These are phyloP conservation scores for Rubroshorea leprosula DNA, from an alignment of 345 rosid genomes.

Conservation along the genomic window DNA sequence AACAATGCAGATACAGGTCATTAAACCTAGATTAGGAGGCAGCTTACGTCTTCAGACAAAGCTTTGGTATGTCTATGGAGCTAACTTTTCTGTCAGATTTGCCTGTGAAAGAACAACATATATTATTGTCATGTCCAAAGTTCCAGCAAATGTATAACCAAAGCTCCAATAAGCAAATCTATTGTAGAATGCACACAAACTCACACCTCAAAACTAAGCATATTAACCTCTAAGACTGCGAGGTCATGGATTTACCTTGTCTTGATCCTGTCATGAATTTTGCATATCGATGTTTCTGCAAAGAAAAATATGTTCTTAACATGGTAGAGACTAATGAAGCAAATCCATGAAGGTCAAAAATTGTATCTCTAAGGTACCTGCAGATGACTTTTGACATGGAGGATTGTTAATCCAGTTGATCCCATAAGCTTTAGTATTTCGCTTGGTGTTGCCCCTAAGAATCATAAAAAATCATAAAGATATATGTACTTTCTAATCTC, in stretches of 20 bases:
- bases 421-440: constrained; percentile 84
- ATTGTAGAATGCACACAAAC: background rate
- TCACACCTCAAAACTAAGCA: background rate
- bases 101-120: too few relatives aligned
- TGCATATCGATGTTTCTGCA: constrained; percentile 77
- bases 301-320: constrained; percentile 3
- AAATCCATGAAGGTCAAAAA: background rate
- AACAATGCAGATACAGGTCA: too few relatives aligned
- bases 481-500: too few relatives aligned
- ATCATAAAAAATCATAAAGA: constrained; percentile 1
- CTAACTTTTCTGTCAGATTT: constrained; percentile 1
- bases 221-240: too few relatives aligned
- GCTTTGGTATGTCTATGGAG: background rate
- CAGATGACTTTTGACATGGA: constrained; percentile 92
- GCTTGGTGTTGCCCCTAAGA: constrained; percentile 79
- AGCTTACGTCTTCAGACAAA: constrained; percentile 6
- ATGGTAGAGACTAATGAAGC: background rate
- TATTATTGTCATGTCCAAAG: too few relatives aligned
- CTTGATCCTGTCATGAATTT: constrained; percentile 58
- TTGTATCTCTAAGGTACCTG: constrained; percentile 58
- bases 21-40: too few relatives aligned
- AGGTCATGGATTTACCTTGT: constrained; percentile 28
- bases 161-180: too few relatives aligned
- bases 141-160: too few relatives aligned
- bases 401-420: constrained; percentile 69